Evolutionary conservation across 768 basidiomycete species (phyloP), one percentile per base, ranked within the genome.

Genomic region (Termitomyces sp.): DNA sequence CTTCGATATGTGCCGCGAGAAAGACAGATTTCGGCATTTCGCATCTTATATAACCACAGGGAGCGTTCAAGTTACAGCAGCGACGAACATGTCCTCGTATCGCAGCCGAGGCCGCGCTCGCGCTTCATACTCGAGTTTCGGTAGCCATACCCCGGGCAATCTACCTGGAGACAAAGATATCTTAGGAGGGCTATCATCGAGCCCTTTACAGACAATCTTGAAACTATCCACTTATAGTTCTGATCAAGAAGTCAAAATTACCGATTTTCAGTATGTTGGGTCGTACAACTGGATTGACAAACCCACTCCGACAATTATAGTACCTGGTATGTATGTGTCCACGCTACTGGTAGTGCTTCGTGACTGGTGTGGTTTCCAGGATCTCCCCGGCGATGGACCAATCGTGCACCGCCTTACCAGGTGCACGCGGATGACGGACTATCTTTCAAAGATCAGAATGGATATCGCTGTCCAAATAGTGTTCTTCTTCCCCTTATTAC

Each of bases 381-480:
- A 0, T 82, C 80, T 3, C 86, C 85, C 0, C 72, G 75, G 38
- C 66, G 76, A 55, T 86, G 86, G 86, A 73, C n/a, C 4, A 76
- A 82, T 63, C 73, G 74, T 31, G 54, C 72, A 0, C 66, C 78
- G 6, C 87, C 89, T 1, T 84, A 78, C 65, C 77, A 70, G 7
- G 84, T 91, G 14, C 76, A 79, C 4, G 77, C 75, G 12, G 90
- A 91, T 67, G 71, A 68, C 5, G 86, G 85, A 0, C 37, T 76
- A 10, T 69, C 73, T 34, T 81, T 80, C 63, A 68, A 80, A 20
- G 86, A 92, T 70, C 86, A 87, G 62, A 85, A 90, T 70, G 81
- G 77, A 25, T 80, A 75, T 65, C 71, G 77, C n/a, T 71, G 76
- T 66, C 74, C 73, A 10, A 69, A 71, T 5, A 56, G 72, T 4